phyloP scores from a whole-genome alignment of 768 basidiomycete species.

The Leccinum uliginosum region DNA sequence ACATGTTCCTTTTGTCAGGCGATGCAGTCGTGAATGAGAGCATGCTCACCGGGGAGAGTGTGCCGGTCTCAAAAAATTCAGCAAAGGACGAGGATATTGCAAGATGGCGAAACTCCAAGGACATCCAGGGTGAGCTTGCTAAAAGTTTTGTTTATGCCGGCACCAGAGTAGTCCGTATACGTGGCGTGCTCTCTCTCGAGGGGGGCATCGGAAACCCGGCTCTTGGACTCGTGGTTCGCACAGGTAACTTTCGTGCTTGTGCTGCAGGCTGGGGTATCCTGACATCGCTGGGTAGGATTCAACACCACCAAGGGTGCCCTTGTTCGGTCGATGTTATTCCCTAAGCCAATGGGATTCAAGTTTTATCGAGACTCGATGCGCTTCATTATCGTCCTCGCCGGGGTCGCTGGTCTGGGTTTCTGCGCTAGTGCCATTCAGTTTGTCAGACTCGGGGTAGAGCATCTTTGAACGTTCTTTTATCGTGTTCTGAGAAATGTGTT shows the following conservation, averaged over 20 bases:
- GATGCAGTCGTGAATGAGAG: constrained; percentile 99
- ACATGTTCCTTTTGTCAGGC: constrained; percentile 88
- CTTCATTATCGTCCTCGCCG: constrained; percentile 88
- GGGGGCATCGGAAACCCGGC: constrained; percentile 56
- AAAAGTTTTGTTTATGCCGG: constrained; percentile 89
- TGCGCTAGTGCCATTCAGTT: constrained; percentile 90
- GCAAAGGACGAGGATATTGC: constrained; percentile 74
- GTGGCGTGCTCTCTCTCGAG: constrained; percentile 55
- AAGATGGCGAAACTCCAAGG: constrained; percentile 64
- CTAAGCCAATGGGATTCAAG: constrained; percentile 98
- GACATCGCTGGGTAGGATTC: constrained; percentile 55
- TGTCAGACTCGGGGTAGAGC: constrained; percentile 72
- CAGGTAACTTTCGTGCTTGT: constrained; percentile 47
- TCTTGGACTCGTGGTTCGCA: constrained; percentile 79
- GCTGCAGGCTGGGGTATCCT: not conserved
- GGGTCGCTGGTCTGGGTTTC: constrained; percentile 91
- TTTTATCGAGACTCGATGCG: constrained; percentile 91
- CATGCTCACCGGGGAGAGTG: constrained; percentile 98
- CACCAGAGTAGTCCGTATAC: constrained; percentile 84
- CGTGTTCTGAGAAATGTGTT: constrained; percentile 1
- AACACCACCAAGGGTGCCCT: constrained; percentile 97
- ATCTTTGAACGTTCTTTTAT: not conserved
- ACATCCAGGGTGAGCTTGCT: constrained; percentile 55
- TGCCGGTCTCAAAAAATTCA: constrained; percentile 90
- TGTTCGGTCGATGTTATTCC: constrained; percentile 96